Percentiles rank a stretch among this genome's conserved stretches.
Conservation (phyloP, 768 basidiomycete species). For the Rossbeevera mucosa region DNA sequence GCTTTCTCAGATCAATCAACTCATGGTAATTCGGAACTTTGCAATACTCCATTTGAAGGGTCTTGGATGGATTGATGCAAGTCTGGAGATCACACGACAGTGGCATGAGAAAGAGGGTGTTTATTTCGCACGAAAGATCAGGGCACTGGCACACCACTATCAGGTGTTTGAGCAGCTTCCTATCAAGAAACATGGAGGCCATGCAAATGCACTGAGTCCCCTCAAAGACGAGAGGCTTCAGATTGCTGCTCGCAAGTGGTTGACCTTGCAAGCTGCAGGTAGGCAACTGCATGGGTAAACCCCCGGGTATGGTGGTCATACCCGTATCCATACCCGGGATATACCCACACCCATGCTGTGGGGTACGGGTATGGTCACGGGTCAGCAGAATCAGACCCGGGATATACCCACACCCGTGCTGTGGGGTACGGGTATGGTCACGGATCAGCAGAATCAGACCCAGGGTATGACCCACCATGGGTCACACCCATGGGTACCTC, state of each 20-base stretch:
- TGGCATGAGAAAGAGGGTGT: slow-evolving; percentile 34
- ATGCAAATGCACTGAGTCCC: background rate
- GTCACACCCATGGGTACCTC: too few relatives aligned
- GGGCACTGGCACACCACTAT: slow-evolving; percentile 34
- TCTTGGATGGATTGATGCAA: slow-evolving; percentile 23
- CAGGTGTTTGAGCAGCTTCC: slow-evolving; percentile 35
- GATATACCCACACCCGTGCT: too few relatives aligned
- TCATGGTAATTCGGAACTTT: background rate
- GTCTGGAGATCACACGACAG: slow-evolving; percentile 33
- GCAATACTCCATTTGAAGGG: background rate
- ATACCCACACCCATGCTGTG: too few relatives aligned
- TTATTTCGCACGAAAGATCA: slow-evolving; percentile 27
- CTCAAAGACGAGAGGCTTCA: slow-evolving; percentile 7
- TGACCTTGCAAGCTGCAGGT: slow-evolving; percentile 17
- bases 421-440: too few relatives aligned
- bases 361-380: too few relatives aligned
- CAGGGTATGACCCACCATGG: too few relatives aligned
- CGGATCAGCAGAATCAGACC: too few relatives aligned
- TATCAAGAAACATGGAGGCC: slow-evolving; percentile 26
- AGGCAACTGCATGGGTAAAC: too few relatives aligned
- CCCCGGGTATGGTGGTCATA: too few relatives aligned
- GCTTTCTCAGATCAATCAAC: background rate
- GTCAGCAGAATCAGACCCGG: too few relatives aligned
- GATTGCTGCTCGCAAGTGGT: slow-evolving; percentile 12
- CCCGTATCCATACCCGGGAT: too few relatives aligned